Conservation (phyloP, 2,329 filamentous ascomycete genomes). For the Arachnomyces sp. region DNA sequence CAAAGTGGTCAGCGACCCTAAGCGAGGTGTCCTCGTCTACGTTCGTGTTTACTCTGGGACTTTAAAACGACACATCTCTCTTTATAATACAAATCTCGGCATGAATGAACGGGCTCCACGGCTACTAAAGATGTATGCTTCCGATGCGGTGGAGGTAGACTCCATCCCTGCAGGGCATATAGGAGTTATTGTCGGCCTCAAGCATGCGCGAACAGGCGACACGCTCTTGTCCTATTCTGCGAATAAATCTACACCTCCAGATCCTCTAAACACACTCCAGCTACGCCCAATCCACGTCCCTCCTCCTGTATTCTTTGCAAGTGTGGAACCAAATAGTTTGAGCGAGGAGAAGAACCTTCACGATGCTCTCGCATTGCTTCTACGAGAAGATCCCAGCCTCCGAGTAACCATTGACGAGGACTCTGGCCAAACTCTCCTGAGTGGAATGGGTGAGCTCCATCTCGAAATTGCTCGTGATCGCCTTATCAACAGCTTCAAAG, state of each 20-base stretch:
- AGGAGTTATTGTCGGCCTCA: slow-evolving; percentile 83
- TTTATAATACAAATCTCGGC: slow-evolving; percentile 82
- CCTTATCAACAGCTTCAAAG: slow-evolving; percentile 81
- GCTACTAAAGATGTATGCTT: slow-evolving; percentile 81
- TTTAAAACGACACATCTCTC: slow-evolving; percentile 61
- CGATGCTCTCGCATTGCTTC: slow-evolving; percentile 64
- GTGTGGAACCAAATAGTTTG: slow-evolving; percentile 71
- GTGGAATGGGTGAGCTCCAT: slow-evolving; percentile 94
- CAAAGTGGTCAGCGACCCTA: slow-evolving; percentile 86
- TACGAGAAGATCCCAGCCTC: slow-evolving; percentile 87
- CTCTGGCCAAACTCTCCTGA: slow-evolving; percentile 84
- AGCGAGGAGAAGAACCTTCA: slow-evolving; percentile 73
- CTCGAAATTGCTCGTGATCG: slow-evolving; percentile 86
- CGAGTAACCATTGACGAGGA: slow-evolving; percentile 79
- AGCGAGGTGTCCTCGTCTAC: slow-evolving; percentile 80
- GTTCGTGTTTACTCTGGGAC: slow-evolving; percentile 84
- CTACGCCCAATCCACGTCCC: slow-evolving; percentile 82
- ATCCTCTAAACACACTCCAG: slow-evolving; percentile 64
- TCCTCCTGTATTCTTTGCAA: slow-evolving; percentile 92
- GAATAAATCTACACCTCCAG: slow-evolving; percentile 55
- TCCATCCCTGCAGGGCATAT: slow-evolving; percentile 81
- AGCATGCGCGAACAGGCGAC: slow-evolving; percentile 86
- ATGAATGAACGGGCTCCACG: slow-evolving; percentile 71
- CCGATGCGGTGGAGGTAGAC: slow-evolving; percentile 74
- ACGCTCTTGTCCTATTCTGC: slow-evolving; percentile 70